phyloP scores from a whole-genome alignment of 768 basidiomycete genomes.

The Dacryopinax spathularia region DNA sequence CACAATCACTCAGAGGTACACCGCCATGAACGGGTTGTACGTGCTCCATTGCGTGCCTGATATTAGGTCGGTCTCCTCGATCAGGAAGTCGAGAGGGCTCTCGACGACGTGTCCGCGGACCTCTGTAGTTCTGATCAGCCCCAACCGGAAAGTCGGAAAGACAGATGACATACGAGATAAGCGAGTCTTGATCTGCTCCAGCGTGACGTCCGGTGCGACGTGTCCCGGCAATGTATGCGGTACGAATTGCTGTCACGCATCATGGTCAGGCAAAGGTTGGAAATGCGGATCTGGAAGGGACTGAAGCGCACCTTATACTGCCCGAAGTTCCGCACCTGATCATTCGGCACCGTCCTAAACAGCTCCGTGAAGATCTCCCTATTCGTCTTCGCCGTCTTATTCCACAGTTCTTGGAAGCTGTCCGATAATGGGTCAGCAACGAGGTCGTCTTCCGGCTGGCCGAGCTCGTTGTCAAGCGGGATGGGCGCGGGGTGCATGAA shows the following conservation, averaged over 20 bases:
- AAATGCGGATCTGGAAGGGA: background rate
- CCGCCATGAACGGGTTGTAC: background rate
- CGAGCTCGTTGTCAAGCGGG: conserved; percentile 53
- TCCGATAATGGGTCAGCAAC: conserved; percentile 71
- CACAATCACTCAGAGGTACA: background rate
- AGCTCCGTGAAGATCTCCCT: conserved; percentile 74
- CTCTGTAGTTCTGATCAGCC: conserved; percentile 25
- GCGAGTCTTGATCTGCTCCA: conserved; percentile 56
- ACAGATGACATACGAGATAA: conserved; percentile 38
- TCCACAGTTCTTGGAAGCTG: conserved; percentile 45
- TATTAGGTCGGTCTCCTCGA: conserved; percentile 46
- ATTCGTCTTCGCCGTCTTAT: conserved; percentile 60
- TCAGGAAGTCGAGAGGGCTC: conserved; percentile 50
- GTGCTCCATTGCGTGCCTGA: background rate
- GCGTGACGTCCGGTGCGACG: conserved; percentile 50
- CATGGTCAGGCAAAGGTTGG: conserved; percentile 4
- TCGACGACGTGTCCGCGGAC: conserved; percentile 32
- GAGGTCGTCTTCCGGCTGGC: conserved; percentile 39
- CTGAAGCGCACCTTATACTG: conserved; percentile 51
- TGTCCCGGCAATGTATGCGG: conserved; percentile 71
- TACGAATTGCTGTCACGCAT: conserved; percentile 51
- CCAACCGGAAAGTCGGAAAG: background rate
- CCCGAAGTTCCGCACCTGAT: conserved; percentile 63
- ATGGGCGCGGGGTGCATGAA: conserved; percentile 73
- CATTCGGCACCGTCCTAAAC: conserved; percentile 76